Evolutionary conservation across 306 rosid species (phyloP).

Genomic region (Vicia sativa): DNA sequence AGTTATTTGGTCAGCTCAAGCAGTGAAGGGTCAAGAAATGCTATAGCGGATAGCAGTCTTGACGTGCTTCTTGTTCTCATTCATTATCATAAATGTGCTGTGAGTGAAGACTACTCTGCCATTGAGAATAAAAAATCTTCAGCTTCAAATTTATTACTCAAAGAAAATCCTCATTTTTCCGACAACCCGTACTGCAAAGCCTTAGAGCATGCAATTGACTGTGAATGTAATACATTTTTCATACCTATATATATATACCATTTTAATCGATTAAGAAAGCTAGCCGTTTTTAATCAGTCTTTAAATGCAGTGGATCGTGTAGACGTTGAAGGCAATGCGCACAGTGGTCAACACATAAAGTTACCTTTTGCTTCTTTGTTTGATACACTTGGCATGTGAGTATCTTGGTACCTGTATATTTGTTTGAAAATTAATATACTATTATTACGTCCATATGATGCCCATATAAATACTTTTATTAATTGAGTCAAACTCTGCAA

Average conservation of each 20-base stretch:
- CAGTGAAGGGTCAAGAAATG: conserved; percentile 68
- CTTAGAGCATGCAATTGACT: conserved; percentile 75
- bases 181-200: conserved; percentile 92
- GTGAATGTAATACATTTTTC: conserved; percentile 68
- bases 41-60: conserved; percentile 84
- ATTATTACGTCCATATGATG: conserved; percentile 7
- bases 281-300: conserved; percentile 32
- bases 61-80: conserved; percentile 86
- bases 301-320: conserved; percentile 81
- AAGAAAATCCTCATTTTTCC: conserved; percentile 63
- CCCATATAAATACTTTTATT: conserved; percentile 14
- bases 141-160: conserved; percentile 59
- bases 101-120: conserved; percentile 48
- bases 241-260: conserved; percentile 23
- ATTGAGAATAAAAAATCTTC: conserved; percentile 48
- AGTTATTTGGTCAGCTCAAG: conserved; percentile 80
- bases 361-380: conserved; percentile 89
- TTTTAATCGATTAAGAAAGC: conserved; percentile 33
- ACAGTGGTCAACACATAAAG: conserved; percentile 72
- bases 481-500: conserved; percentile 24
- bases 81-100: conserved; percentile 80
- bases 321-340: conserved; percentile 75
- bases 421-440: conserved; percentile 27
- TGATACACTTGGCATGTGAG: conserved; percentile 92
- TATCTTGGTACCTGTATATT: conserved; percentile 25